Evolutionary conservation across 345 rosid genomes (phyloP).

Genomic region (Gossypium herbaceum): DNA sequence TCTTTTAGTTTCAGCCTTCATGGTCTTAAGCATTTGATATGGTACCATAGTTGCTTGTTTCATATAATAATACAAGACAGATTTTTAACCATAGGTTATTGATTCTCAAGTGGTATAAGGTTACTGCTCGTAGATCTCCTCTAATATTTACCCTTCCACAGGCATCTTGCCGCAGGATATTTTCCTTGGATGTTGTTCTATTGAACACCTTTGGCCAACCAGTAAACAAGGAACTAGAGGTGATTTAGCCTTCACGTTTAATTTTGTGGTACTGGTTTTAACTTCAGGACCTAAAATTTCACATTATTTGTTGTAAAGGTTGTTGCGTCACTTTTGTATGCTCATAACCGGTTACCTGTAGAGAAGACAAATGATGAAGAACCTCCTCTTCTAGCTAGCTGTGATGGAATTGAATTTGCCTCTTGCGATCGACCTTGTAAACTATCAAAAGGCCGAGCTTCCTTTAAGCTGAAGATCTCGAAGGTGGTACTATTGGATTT

Average conservation of each 20-base stretch:
- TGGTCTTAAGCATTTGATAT: neutral
- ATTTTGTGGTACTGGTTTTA: neutral
- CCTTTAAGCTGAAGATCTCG: conserved; percentile 78
- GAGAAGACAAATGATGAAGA: conserved; percentile 64
- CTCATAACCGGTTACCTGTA: conserved; percentile 56
- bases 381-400: conserved; percentile 67
- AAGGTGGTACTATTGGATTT: conserved; percentile 44
- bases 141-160: conserved; percentile 24
- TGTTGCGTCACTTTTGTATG: conserved; percentile 69
- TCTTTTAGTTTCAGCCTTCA: neutral
- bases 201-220: conserved; percentile 55
- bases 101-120: neutral
- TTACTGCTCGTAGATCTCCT: neutral
- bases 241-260: conserved; percentile 14
- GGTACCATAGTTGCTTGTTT: neutral
- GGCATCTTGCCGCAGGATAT: conserved; percentile 69
- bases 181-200: conserved; percentile 69
- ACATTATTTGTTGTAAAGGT: conserved; percentile 37
- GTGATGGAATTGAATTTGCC: conserved; percentile 73
- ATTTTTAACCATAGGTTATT: neutral
- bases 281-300: conserved; percentile 7
- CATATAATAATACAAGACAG: neutral
- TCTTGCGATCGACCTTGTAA: conserved; percentile 56
- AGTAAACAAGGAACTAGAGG: conserved; percentile 67
- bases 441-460: conserved; percentile 61